Conservation (phyloP, 2,329 filamentous ascomycete genomes). For the Aspergillus texensis region DNA sequence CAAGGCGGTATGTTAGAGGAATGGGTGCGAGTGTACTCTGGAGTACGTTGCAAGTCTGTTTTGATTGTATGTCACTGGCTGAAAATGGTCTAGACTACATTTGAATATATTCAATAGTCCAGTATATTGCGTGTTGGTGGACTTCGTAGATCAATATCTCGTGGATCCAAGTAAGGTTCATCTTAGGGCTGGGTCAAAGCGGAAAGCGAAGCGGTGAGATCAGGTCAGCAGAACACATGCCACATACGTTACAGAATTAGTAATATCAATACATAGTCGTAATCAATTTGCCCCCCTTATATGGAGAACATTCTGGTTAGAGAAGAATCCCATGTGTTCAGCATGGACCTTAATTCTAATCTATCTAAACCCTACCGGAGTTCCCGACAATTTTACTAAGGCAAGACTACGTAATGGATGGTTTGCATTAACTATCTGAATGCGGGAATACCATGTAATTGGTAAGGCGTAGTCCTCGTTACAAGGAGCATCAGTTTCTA, state of each 20-base stretch:
- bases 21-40: neutral
- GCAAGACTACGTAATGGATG: neutral
- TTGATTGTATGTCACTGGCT: neutral
- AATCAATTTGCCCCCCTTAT: neutral
- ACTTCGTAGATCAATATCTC: neutral
- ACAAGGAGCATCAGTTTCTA: neutral
- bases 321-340: constrained; percentile 1
- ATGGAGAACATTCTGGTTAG: neutral
- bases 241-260: neutral
- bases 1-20: neutral
- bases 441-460: neutral
- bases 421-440: neutral
- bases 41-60: neutral
- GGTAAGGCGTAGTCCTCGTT: neutral
- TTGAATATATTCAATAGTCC: neutral
- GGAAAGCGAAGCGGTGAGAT: neutral
- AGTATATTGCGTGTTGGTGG: neutral
- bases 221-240: neutral
- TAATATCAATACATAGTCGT: neutral
- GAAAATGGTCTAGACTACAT: neutral
- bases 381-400: neutral
- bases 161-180: neutral
- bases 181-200: neutral
- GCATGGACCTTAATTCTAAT: neutral
- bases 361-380: neutral